Percentiles rank a stretch among this genome's conserved stretches.
Conservation (phyloP, 1,139 yeast species). For the Sporopachydermia cereana region DNA sequence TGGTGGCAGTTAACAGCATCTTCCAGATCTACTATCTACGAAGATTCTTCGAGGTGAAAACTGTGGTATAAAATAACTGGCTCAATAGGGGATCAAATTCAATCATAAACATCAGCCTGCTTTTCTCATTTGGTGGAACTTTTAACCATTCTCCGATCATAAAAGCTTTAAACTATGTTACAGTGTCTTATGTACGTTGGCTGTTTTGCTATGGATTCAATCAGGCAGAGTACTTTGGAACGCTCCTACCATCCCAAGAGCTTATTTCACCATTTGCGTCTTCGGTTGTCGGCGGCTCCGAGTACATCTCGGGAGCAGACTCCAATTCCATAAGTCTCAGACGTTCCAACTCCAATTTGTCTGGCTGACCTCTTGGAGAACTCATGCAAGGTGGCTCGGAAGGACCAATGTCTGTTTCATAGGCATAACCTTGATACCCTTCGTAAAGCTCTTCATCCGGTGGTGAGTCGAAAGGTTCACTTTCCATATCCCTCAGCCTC, state of each 20-base stretch:
- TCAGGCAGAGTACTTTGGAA: constrained; percentile 4
- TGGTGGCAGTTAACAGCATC: constrained; percentile 74
- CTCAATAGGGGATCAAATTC: too few relatives aligned
- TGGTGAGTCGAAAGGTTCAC: too few relatives aligned
- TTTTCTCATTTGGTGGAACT: neutral
- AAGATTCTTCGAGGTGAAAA: constrained; percentile 90
- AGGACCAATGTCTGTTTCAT: neutral
- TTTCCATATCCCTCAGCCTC: neutral
- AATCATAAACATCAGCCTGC: too few relatives aligned
- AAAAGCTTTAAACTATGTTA: too few relatives aligned
- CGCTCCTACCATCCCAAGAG: constrained; percentile 3
- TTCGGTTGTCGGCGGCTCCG: neutral
- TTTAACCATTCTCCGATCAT: neutral
- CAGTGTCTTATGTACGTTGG: too few relatives aligned
- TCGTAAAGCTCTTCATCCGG: neutral
- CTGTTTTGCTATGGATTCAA: too few relatives aligned
- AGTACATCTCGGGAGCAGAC: neutral
- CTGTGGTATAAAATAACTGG: constrained; percentile 45
- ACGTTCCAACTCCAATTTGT: neutral
- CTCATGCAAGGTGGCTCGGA: neutral
- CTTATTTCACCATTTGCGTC: neutral
- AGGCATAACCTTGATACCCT: neutral
- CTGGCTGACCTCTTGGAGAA: neutral
- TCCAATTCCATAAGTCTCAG: neutral
- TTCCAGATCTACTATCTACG: constrained; percentile 92